These are phyloP conservation scores for Aureobasidium sp. DNA, from an alignment of 2,329 filamentous ascomycete species.

Conservation along the genomic window DNA sequence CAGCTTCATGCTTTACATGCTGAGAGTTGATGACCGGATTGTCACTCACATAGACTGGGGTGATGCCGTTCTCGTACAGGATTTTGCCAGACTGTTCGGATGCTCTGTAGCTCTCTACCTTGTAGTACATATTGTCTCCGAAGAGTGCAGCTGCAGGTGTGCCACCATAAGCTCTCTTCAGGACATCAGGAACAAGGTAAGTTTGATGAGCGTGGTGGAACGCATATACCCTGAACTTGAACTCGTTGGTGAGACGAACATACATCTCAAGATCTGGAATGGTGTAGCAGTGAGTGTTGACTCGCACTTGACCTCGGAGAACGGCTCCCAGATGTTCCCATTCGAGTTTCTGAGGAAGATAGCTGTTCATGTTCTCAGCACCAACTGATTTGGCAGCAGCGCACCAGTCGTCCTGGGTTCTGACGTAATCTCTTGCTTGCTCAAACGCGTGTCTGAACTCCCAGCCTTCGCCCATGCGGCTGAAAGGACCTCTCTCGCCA, in stretches of 20 bases:
- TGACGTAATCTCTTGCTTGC: conserved; percentile 50
- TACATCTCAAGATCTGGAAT: conserved; percentile 63
- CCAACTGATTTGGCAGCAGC: conserved; percentile 47
- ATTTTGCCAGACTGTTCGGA: conserved; percentile 61
- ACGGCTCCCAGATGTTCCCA: conserved; percentile 60
- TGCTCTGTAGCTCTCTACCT: conserved; percentile 58
- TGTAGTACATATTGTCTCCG: conserved; percentile 68
- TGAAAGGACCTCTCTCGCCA: conserved; percentile 50
- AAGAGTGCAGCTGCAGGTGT: conserved; percentile 51
- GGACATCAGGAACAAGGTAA: conserved; percentile 57
- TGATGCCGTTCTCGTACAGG: conserved; percentile 58
- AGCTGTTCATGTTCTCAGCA: conserved; percentile 45
- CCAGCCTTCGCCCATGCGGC: conserved; percentile 62
- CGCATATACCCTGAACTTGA: conserved; percentile 58
- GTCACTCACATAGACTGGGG: conserved; percentile 62
- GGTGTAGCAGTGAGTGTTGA: conserved; percentile 68
- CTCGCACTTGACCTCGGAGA: conserved; percentile 58
- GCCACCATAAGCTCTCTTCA: conserved; percentile 35
- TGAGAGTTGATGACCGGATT: conserved; percentile 65
- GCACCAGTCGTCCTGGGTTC: conserved; percentile 63
- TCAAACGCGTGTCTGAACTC: conserved; percentile 63
- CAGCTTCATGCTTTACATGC: conserved; percentile 57
- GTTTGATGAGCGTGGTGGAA: conserved; percentile 62
- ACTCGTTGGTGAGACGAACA: conserved; percentile 65
- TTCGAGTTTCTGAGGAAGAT: conserved; percentile 55